Base-by-base conservation (phyloP, 2,329 filamentous ascomycete genomes). In the Acephala macrosclerotiorum region DNA sequence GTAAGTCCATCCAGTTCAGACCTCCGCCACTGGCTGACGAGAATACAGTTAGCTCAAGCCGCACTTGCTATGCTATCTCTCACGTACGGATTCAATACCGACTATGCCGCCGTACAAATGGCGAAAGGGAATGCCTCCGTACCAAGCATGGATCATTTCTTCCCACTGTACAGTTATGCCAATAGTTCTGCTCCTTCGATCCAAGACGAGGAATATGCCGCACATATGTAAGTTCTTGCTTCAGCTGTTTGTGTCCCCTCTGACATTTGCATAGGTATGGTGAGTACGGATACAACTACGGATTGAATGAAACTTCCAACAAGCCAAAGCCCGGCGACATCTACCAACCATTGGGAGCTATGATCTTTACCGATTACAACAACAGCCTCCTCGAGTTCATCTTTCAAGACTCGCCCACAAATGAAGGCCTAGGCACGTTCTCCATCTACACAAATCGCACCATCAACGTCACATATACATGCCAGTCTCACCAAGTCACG, bases 41-140 rank as follows among this genome's bases (percentile, higher is more conserved):
- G 11, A 2, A 1, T 35, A 16, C 33, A 81, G 80, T 75, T 74
- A 20, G 77, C 80, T 2, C 81, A 83, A 75, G 73, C 80, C 40
- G 80, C 77, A 2, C 73, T 83, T 8, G 81, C 82, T 0, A 77
- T 79, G 36, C 70, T 84, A 0, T 79, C 78, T 22, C 72, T 84
- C 1, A 79, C 79, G 0, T 84, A 82, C 64, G 76, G 79, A 0
- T 78, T 80, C 51, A 80, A 82, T 18, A 68, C 75, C 1, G 77
- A 79, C n/a, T 74, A 77, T 22, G 74, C 70, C 0, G 58, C 71
- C 1, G 74, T 79, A 3, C 66, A 81, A 5, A 73, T 78, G 1
- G 69, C 57, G 1, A 70, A 73, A 0, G 81, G 80, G 0, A 72
- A 74, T 11, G 77, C 82, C 0, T 73, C 76, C 0, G 72, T 82